These are phyloP conservation scores for Aspergillus baeticus DNA, from an alignment of 495 filamentous ascomycete species.

Conservation along the genomic window DNA sequence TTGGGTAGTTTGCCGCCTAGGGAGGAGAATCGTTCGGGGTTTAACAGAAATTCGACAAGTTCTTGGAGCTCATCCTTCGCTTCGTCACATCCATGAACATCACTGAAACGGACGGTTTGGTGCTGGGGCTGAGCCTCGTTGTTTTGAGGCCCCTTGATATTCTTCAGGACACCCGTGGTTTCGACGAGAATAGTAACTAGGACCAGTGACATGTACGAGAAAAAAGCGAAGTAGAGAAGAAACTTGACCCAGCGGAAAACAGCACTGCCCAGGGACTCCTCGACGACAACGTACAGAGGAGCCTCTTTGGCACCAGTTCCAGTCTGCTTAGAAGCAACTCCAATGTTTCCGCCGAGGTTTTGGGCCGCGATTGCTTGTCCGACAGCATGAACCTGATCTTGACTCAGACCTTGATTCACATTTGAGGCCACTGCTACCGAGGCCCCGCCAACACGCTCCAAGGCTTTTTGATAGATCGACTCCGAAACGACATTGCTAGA, in stretches of 20 bases:
- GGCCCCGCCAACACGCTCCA: conserved; percentile 64
- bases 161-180: conserved; percentile 71
- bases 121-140: conserved; percentile 87
- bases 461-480: conserved; percentile 68
- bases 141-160: conserved; percentile 64
- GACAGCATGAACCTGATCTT: conserved; percentile 75
- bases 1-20: conserved; percentile 96
- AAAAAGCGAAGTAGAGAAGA: conserved; percentile 69
- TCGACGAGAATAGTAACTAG: conserved; percentile 79
- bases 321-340: conserved; percentile 38
- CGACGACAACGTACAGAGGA: conserved; percentile 93
- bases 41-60: conserved; percentile 90
- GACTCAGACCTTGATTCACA: conserved; percentile 43
- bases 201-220: conserved; percentile 71
- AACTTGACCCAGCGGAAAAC: conserved; percentile 93
- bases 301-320: conserved; percentile 71
- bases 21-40: conserved; percentile 85
- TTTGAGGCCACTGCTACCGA: conserved; percentile 34
- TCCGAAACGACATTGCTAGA: conserved; percentile 73
- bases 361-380: conserved; percentile 84
- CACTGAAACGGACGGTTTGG: conserved; percentile 86
- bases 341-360: conserved; percentile 62
- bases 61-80: conserved; percentile 98
- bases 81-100: conserved; percentile 97
- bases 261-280: conserved; percentile 74